Evolutionary conservation across 345 rosid species (phyloP), one percentile per base, ranked within the genome.

Genomic region (Xanthoceras sorbifolium): DNA sequence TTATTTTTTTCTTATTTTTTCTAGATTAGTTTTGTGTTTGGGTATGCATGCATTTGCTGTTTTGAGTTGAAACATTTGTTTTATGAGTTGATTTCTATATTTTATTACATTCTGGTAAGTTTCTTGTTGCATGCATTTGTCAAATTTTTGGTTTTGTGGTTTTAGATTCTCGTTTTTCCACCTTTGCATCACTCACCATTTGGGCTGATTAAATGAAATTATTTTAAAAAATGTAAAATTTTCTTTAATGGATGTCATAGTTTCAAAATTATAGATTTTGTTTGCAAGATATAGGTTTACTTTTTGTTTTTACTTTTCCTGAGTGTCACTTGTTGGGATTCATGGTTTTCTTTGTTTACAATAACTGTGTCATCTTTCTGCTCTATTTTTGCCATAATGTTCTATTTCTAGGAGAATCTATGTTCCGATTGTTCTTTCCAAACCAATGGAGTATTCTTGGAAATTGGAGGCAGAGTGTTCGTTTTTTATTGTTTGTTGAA

Each of bases 1-100:
- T 79, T 79, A 60, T 71, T 23, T 57, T 60, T 20, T n/a, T 72
- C 31, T 23, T 36, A 0, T 29, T 26, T 1, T 1, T 31, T 34
- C 63, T 23, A 44, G 11, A 71, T 48, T 38, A 34, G 70, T 74
- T 18, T 69, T 66, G 52, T 32, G 46, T 29, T 1, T 69, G 34
- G 20, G 18, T 63, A 22, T 8, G 70, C 75, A n/a, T 62, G 74
- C 75, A 62, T 77, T 69, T 40, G 10, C 5, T 73, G 1, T 61
- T n/a, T 34, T 59, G 36, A 5, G 36, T 42, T 59, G 32, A 8
- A 5, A 36, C 2, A 55, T 14, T 26, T 55, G 28, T 29, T 42
- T 64, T 54, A 9, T 64, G 6, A 1, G 3, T 57, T 63, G 20
- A 20, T 79, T 26, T 46, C 18, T 9, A 11, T 25, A 34, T 20